These are phyloP conservation scores for Xylaria nigripes DNA, from an alignment of 495 filamentous ascomycete genomes.

Conservation along the genomic window DNA sequence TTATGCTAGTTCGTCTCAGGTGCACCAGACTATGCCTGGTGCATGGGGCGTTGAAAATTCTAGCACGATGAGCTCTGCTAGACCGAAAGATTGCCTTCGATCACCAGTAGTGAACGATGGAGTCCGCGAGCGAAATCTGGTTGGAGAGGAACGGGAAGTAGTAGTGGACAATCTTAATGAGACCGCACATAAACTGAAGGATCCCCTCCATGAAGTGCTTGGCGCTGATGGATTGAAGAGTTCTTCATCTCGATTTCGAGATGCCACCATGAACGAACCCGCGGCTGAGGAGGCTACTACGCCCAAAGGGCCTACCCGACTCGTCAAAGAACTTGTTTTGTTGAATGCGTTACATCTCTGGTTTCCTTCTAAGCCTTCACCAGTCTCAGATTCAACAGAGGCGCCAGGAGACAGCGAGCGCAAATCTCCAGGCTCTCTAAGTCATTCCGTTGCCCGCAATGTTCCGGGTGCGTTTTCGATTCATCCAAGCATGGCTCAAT, in stretches of 20 bases:
- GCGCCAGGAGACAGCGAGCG: background rate
- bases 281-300: constrained; percentile 33
- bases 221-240: background rate
- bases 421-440: constrained; percentile 5
- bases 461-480: constrained; percentile 52
- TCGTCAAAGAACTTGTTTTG: constrained; percentile 42
- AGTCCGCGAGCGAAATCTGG: background rate
- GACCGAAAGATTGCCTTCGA: background rate
- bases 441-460: constrained; percentile 35
- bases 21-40: constrained; percentile 49
- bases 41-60: constrained; percentile 44
- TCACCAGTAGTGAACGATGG: background rate
- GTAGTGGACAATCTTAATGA: constrained; percentile 17
- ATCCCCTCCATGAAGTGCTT: background rate
- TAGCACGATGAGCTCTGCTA: constrained; percentile 11
- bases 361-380: constrained; percentile 28
- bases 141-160: background rate
- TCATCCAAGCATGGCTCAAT: constrained; percentile 22
- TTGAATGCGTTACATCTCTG: constrained; percentile 35
- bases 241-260: background rate
- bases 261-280: constrained; percentile 22
- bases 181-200: constrained; percentile 8
- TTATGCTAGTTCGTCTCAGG: constrained; percentile 28
- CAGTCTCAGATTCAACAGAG: constrained; percentile 1
- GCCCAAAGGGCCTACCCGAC: constrained; percentile 38